A percentile compares a stretch with the other conserved stretches of the same genome.
Evolutionary conservation across 352 stramenopile genomes (phyloP).

Genomic region (Pelagophyceae sp.): DNA sequence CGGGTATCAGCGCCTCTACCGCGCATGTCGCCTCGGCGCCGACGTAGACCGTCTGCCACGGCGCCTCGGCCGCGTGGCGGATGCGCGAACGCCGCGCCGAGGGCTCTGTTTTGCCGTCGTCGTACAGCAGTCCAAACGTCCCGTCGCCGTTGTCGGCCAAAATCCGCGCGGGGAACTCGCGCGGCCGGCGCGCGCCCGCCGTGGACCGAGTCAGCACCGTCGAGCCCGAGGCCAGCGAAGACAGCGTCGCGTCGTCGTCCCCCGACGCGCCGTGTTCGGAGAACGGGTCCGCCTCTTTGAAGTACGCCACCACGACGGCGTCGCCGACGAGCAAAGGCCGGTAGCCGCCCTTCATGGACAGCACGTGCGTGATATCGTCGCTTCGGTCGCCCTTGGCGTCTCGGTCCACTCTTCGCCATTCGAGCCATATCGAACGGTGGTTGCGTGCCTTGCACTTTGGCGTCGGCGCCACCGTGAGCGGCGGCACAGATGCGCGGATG

Average conservation of each 20-base stretch:
- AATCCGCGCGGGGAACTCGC: not conserved
- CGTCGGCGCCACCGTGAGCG: not conserved
- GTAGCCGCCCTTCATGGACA: not conserved
- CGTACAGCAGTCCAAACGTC: not conserved
- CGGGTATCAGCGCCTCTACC: constrained; percentile 13
- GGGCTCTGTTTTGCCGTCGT: not conserved
- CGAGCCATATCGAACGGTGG: not conserved
- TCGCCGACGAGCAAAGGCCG: not conserved
- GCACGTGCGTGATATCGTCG: not conserved
- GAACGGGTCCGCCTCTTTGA: not conserved
- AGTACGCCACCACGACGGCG: not conserved
- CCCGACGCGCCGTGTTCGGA: not conserved
- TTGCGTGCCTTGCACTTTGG: not conserved
- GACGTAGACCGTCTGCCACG: not conserved
- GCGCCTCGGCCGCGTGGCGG: not conserved
- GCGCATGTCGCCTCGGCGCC: not conserved
- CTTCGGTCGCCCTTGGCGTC: not conserved
- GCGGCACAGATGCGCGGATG: not conserved
- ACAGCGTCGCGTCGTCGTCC: not conserved
- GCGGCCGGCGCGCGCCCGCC: not conserved
- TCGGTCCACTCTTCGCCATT: not conserved
- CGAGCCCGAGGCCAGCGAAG: no score
- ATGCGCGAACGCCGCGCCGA: not conserved
- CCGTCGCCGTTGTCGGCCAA: not conserved
- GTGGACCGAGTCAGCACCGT: not conserved